These are phyloP conservation scores for Dryadomyces quercus-mongolicae DNA, from an alignment of 2,329 filamentous ascomycete species.

Conservation along the genomic window DNA sequence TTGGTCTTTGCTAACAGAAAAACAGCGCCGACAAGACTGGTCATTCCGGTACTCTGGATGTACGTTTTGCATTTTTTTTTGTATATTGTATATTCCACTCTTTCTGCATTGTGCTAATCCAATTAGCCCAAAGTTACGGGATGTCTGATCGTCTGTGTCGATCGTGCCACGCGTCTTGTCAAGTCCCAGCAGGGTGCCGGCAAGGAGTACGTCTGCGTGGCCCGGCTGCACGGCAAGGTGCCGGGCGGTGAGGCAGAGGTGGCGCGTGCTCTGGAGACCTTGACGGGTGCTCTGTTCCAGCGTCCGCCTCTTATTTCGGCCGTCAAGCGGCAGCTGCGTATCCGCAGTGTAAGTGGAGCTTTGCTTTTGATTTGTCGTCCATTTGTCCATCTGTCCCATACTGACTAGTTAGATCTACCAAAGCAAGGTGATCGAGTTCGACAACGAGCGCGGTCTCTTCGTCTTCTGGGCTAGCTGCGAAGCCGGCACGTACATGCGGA, in stretches of 20 bases:
- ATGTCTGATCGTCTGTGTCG: constrained; percentile 45
- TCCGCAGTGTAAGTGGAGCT: constrained; percentile 51
- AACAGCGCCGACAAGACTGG: constrained; percentile 84
- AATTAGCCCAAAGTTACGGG: constrained; percentile 64
- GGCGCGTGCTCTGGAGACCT: constrained; percentile 81
- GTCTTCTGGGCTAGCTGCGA: constrained; percentile 99
- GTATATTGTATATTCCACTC: not conserved
- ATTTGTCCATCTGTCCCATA: not conserved
- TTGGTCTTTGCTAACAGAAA: not conserved
- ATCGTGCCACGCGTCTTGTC: constrained; percentile 91
- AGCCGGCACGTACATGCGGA: constrained; percentile 97
- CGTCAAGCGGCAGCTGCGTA: constrained; percentile 96
- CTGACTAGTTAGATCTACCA: constrained; percentile 56
- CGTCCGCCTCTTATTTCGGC: constrained; percentile 94
- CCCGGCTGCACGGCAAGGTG: constrained; percentile 89
- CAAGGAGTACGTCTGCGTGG: constrained; percentile 97
- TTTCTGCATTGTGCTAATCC: not conserved
- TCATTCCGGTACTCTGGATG: constrained; percentile 91
- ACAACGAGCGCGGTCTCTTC: constrained; percentile 93
- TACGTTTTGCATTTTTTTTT: constrained; percentile 1
- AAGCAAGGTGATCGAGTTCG: constrained; percentile 93
- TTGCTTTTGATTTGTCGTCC: no score
- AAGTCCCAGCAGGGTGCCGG: constrained; percentile 98
- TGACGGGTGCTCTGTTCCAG: constrained; percentile 95
- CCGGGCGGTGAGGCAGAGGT: constrained; percentile 90